Evolutionary conservation across 176 grass and related monocot genomes (phyloP).

Genomic region (Echinochloa phyllopogon): DNA sequence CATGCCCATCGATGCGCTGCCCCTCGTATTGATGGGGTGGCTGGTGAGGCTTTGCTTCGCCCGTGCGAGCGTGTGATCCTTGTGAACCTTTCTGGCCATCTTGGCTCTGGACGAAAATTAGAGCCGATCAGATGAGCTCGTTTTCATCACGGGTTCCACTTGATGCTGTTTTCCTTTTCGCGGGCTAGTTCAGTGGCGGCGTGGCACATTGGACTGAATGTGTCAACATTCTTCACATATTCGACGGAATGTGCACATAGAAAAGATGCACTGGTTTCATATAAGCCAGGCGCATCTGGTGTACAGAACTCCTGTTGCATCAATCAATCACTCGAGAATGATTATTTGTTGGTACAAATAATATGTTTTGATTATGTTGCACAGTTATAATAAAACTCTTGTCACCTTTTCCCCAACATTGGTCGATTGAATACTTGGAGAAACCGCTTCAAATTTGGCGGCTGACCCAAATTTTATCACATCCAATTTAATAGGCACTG

Average conservation of each 20-base stretch:
- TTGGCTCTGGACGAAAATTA: not conserved
- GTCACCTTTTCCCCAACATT: not conserved
- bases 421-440: not conserved
- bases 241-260: not conserved
- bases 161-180: not conserved
- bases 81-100: not conserved
- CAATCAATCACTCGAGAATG: not conserved
- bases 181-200: not conserved
- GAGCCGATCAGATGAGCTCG: not conserved
- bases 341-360: not conserved
- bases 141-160: not conserved
- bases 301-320: not conserved
- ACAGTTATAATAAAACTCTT: not conserved
- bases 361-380: not conserved
- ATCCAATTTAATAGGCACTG: not conserved
- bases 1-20: not conserved
- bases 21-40: not conserved
- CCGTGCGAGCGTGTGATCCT: conserved; percentile 13
- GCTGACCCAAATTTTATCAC: not conserved
- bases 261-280: not conserved
- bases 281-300: not conserved
- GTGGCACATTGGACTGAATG: not conserved
- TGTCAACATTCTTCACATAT: not conserved
- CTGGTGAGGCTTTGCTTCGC: not conserved
- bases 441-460: not conserved